Base-by-base conservation (phyloP, 1,139 yeast species). In the Blastobotrys buckinghamii region DNA sequence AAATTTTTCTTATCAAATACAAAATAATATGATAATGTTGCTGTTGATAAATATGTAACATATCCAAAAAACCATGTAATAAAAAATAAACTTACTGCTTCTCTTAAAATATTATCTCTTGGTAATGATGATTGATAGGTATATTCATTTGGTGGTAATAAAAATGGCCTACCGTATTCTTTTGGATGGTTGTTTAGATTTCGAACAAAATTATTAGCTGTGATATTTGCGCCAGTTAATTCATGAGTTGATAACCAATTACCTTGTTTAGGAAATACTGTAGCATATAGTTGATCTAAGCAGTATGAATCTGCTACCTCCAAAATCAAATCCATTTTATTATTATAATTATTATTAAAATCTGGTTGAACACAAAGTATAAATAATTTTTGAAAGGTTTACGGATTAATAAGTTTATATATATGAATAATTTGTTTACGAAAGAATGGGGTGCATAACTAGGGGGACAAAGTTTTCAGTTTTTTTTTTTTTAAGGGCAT, bases 1-100 rank as follows among this genome's bases (percentile, higher is more conserved):
- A 90, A 88, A 52, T 88, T 86, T 51, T 81, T 81, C 62, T 81
- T 83, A 69, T 92, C 97, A 66, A 87, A 92, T 27, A 92, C 82
- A 59, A 82, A 81, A 41, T 74, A 57, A 65, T 86, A 92, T 10
- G 95, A 82, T 33, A 85, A 60, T 16, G 81, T 73, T 10, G 97
- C 97, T 47, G 81, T 84, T 13, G 69, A 55, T 47, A 89, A 72
- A 69, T 92, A 92, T 46, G 90, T 70, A 15, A 82, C 48, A 84
- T 94, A 82, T 36, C 97, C 98, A 62, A 90, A 90, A 13, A 90
- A 53, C 39, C 89, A 79, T 56, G 90, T 84, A 44, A 90, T 68
- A 13, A 81, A 50, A 57, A 83, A 82, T 46, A 92, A 72, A 13
- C 94, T 76, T n/a, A 86, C 45, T 17, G 74, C 59, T 68, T 89